Conservation (phyloP, 352 stramenopile species). For the Phytophthora crassamura region DNA sequence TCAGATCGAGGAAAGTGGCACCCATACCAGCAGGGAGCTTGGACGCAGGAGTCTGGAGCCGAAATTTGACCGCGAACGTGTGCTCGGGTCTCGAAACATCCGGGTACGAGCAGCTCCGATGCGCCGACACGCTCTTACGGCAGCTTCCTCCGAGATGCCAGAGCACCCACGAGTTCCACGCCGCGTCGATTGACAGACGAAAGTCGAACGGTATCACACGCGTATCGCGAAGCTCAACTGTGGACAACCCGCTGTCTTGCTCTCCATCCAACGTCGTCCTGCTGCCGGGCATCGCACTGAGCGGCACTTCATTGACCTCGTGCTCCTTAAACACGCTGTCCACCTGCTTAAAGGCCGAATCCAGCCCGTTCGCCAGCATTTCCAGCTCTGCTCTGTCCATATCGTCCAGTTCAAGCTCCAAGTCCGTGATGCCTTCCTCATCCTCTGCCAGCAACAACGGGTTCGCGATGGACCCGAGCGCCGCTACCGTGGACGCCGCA, state of each 20-base stretch:
- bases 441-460: constrained; percentile 31
- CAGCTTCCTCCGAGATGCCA: constrained; percentile 41
- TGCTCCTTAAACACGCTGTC: constrained; percentile 30
- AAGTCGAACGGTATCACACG: constrained; percentile 43
- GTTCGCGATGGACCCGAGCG: constrained; percentile 20
- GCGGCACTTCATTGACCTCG: constrained; percentile 4
- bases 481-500: constrained; percentile 9
- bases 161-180: constrained; percentile 46
- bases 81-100: constrained; percentile 38
- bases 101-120: constrained; percentile 39
- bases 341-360: constrained; percentile 27
- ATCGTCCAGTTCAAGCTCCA: constrained; percentile 33
- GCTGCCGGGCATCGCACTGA: constrained; percentile 15
- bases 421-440: constrained; percentile 34
- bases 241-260: not conserved
- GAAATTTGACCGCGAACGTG: constrained; percentile 47
- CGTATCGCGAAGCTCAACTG: constrained; percentile 35
- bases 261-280: constrained; percentile 25
- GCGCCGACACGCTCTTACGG: constrained; percentile 38
- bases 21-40: not conserved
- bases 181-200: constrained; percentile 33
- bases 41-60: constrained; percentile 22
- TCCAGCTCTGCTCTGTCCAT: constrained; percentile 31
- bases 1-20: constrained; percentile 34
- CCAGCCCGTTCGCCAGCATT: constrained; percentile 37